Evolutionary conservation across 305 asterid species (phyloP), one percentile per base, ranked within the genome.

Genomic region (Euphrasia arctica): DNA sequence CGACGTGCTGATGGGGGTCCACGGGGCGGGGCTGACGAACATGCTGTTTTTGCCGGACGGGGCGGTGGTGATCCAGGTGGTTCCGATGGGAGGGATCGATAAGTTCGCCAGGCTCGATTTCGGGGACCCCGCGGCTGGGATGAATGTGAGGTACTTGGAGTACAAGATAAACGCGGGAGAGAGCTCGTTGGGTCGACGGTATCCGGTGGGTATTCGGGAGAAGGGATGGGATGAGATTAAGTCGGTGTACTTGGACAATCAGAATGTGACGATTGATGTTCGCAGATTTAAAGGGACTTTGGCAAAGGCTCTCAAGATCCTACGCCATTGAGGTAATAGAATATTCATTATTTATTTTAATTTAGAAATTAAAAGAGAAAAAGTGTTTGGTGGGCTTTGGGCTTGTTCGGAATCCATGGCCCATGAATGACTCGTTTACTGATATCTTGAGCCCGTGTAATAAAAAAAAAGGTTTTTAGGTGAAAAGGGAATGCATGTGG

Each of bases 1-100:
- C 72, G 96, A 84, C 71, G 87, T 84, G 29, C 56, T 89, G 55
- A 45, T 89, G 87, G 96, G 96, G 41, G 68, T 86, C 8, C 96
- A 89, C 14, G 96, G 93, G 27, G 96, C 93, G 0, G 95, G 96
- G 22, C 61, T 89, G 34, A 89, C 96, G 0, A 86, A 89, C 83
- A 89, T 89, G 96, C 74, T 84, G 5, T 89, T 86, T 67, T 68
- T 89, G 29, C 95, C 96, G 1, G 87, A 89, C 0, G 74, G 78
- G 9, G 89, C 89, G 0, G 70, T 86, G 27, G 14, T 86, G 57
- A 73, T 89, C 9, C 96, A 89, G 41, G 32, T 89, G 7, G 61
- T 89, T 31, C 96, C 96, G 3, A 69, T 84, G 4, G 96, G 96
- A 25, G 82, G 52, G 25, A 79, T 89, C 43, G 95, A 80, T 4